Evolutionary conservation across 768 basidiomycete species (phyloP), one percentile per base, ranked within the genome.

Genomic region (Filobasidium floriforme): DNA sequence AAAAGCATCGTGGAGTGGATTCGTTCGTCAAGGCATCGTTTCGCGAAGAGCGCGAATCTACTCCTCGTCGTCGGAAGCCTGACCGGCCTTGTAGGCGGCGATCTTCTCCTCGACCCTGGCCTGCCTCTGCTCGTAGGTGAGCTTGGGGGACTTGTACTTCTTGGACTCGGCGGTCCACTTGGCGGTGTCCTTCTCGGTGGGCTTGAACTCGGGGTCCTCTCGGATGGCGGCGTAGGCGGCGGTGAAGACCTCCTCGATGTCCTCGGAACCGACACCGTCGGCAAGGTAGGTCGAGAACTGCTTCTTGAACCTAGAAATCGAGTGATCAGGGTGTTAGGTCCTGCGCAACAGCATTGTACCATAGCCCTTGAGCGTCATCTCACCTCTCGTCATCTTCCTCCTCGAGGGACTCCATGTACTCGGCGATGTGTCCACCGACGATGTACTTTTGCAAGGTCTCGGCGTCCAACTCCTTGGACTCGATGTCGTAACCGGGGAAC

Each of bases 321-420:
- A 6, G 22, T 2, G 18, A 49, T 49, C 46, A 12, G 14, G 18
- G 46, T 18, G 46, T 37, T 37, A 37, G 32, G 32, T 9, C 9
- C 32, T 37, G 32, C 32, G 32, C 32, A 37, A 37, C 32, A 37
- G 9, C 3, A 9, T 9, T 37, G 49, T 11, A 52, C 49, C 4
- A 3, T 3, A 11, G n/a, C 49, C 49, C 3, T 3, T 26, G 12
- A 3, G n/a, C 49, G 22, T 5, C 46, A 12, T 5, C 46, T 49
- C 46, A 49, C 46, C 46, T 85, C 82, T 98, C 94, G 74, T 98
- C 96, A 77, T 99, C 96, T 83, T 99, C 96, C 84, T 99, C 96
- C 82, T 99, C 96, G 62, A 98, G 82, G 65, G 87, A 89, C 82
- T 98, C 90, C 96, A 99, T 99, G 84, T 98, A 99, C 82, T 98